A percentile compares a stretch with the other conserved stretches of the same genome.
phyloP scores from a whole-genome alignment of 2,329 filamentous ascomycete genomes.

The Stemphylium vesicarium region DNA sequence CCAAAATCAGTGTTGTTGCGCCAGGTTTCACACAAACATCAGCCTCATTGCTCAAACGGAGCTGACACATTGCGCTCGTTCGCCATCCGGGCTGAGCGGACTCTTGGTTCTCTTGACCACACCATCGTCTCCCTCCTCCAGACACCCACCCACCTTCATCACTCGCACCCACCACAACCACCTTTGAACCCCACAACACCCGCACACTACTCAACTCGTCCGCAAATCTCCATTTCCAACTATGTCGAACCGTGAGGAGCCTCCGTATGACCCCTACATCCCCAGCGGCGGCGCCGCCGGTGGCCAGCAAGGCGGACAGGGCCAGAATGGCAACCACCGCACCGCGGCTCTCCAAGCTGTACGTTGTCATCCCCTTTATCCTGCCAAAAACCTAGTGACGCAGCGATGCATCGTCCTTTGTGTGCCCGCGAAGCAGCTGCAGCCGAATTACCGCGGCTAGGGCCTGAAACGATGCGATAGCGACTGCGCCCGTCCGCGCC shows the following conservation, averaged over 20 bases:
- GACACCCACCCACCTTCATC: conserved; percentile 25
- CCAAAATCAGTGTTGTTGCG: conserved; percentile 20
- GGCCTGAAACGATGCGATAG: conserved; percentile 13
- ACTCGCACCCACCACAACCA: conserved; percentile 26
- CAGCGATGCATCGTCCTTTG: not conserved
- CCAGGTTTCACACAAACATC: conserved; percentile 33
- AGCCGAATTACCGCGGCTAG: conserved; percentile 11
- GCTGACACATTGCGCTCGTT: conserved; percentile 34
- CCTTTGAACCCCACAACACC: conserved; percentile 23
- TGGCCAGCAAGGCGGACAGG: conserved; percentile 55
- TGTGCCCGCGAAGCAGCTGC: conserved; percentile 5
- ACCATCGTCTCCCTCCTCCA: conserved; percentile 31
- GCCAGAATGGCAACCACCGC: conserved; percentile 64
- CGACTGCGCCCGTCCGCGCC: not conserved
- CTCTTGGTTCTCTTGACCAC: conserved; percentile 21
- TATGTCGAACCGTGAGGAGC: conserved; percentile 63
- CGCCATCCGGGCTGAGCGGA: conserved; percentile 24
- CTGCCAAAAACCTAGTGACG: conserved; percentile 4
- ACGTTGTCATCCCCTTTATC: conserved; percentile 40
- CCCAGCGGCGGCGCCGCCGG: conserved; percentile 66
- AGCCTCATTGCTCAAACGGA: conserved; percentile 43
- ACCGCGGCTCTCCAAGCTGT: conserved; percentile 83
- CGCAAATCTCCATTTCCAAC: conserved; percentile 9
- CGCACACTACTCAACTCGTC: conserved; percentile 20
- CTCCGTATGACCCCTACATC: conserved; percentile 85